A percentile compares a stretch with the other conserved stretches of the same genome.
phyloP scores from a whole-genome alignment of 2,329 filamentous ascomycete genomes.

The Fusarium bulbicola region DNA sequence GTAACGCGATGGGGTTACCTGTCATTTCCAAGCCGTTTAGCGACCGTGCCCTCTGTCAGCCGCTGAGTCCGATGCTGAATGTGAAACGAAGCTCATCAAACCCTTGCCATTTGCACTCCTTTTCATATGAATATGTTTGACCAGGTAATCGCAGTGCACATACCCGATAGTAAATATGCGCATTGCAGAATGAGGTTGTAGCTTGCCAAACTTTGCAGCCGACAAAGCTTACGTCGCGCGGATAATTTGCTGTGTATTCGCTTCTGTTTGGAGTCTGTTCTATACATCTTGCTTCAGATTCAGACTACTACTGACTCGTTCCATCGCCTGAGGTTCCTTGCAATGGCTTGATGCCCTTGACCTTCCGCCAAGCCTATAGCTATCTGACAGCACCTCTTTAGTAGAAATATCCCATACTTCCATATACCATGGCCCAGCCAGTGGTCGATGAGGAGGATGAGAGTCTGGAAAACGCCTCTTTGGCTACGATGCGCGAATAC shows the following conservation, averaged over 20 bases:
- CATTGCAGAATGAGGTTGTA: no score
- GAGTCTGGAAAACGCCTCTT: not conserved
- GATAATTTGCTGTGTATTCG: no score
- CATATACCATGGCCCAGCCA: not conserved
- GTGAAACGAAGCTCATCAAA: not conserved
- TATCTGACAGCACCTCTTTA: no score
- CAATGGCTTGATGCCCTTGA: no score
- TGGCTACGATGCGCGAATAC: not conserved
- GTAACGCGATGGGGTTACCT: not conserved
- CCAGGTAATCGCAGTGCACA: not conserved
- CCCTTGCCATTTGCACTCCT: not conserved
- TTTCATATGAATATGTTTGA: not conserved
- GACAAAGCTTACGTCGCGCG: no score
- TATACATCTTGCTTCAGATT: no score
- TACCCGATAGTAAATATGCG: no score
- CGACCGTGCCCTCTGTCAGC: not conserved
- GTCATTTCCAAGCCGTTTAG: not conserved
- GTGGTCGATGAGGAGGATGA: not conserved
- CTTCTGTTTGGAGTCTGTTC: no score
- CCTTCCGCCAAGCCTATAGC: no score
- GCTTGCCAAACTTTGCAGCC: no score
- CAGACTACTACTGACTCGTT: no score
- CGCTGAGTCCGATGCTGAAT: not conserved
- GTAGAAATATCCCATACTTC: not conserved
- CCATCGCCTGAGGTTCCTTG: no score